phyloP scores from a whole-genome alignment of 1,139 yeast species.

The Blastobotrys malaysiensis region DNA sequence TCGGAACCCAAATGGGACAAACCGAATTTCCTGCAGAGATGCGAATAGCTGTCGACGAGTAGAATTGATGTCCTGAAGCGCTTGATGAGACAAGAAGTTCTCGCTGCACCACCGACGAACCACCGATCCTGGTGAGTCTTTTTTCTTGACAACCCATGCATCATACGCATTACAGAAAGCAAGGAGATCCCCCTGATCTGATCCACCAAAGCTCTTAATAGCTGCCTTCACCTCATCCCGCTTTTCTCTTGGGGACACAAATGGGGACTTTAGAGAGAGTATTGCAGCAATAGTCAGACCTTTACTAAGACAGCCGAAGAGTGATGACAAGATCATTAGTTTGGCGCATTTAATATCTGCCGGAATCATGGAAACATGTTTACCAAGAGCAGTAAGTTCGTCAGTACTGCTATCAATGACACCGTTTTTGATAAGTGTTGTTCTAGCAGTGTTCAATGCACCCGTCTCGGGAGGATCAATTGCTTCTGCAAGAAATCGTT shows the following conservation, averaged over 20 bases:
- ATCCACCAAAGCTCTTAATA: conserved; percentile 41
- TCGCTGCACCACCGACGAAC: conserved; percentile 52
- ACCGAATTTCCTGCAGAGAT: conserved; percentile 69
- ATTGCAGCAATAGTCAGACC: conserved; percentile 74
- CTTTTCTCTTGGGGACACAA: conserved; percentile 54
- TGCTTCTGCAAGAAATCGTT: conserved; percentile 63
- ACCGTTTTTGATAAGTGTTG: conserved; percentile 63
- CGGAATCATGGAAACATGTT: conserved; percentile 73
- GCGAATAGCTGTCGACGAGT: conserved; percentile 64
- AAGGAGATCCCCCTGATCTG: conserved; percentile 62
- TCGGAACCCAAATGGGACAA: conserved; percentile 42
- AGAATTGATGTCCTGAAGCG: conserved; percentile 66
- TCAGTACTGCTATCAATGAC: conserved; percentile 48
- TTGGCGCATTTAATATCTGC: conserved; percentile 85
- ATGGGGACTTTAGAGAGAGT: conserved; percentile 68
- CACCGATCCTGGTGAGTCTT: conserved; percentile 20
- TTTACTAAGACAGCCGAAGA: conserved; percentile 76
- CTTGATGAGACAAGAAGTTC: conserved; percentile 56
- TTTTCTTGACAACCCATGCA: conserved; percentile 39
- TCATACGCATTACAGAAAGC: conserved; percentile 55
- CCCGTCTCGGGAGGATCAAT: conserved; percentile 70
- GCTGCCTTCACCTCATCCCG: conserved; percentile 57
- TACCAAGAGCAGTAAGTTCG: conserved; percentile 71
- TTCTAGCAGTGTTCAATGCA: conserved; percentile 58
- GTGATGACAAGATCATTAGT: conserved; percentile 66